Conservation (phyloP, 768 basidiomycete genomes). For the Suillus subluteus region DNA sequence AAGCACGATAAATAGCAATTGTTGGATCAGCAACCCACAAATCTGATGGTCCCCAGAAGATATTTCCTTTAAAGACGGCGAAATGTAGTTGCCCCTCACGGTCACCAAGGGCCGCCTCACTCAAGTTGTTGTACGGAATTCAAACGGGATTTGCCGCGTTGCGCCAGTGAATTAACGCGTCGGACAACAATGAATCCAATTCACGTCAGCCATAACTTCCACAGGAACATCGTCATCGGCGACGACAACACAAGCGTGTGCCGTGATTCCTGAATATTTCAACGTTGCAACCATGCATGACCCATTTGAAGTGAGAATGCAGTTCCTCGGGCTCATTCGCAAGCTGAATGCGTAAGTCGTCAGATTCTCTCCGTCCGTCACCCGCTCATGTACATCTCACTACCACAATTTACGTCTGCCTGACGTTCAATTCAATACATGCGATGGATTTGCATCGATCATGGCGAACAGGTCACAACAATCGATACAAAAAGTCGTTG, state of each 20-base stretch:
- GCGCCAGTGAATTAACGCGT: too few species aligned
- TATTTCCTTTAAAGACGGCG: constrained; percentile 11
- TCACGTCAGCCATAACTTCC: background rate
- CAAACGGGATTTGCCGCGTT: background rate
- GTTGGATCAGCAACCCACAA: too few species aligned
- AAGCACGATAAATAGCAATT: too few species aligned
- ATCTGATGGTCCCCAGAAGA: too few species aligned
- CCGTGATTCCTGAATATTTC: background rate
- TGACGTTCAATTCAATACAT: background rate
- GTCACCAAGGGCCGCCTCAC: too few species aligned
- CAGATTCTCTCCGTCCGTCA: background rate
- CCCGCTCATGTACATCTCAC: background rate
- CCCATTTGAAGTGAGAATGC: constrained; percentile 43
- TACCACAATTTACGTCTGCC: background rate
- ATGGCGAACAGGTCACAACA: constrained; percentile 66
- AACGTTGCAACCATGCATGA: constrained; percentile 2
- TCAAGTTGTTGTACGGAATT: background rate
- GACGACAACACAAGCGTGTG: background rate
- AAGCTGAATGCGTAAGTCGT: constrained; percentile 62
- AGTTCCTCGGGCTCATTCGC: constrained; percentile 64
- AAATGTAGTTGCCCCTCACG: background rate
- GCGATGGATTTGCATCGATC: background rate
- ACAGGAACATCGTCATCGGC: background rate
- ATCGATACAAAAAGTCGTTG: constrained; percentile 87
- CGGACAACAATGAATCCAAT: too few species aligned